Base-by-base conservation (phyloP, 208 protist genomes). In the Herpetomonas tarakana region DNA sequence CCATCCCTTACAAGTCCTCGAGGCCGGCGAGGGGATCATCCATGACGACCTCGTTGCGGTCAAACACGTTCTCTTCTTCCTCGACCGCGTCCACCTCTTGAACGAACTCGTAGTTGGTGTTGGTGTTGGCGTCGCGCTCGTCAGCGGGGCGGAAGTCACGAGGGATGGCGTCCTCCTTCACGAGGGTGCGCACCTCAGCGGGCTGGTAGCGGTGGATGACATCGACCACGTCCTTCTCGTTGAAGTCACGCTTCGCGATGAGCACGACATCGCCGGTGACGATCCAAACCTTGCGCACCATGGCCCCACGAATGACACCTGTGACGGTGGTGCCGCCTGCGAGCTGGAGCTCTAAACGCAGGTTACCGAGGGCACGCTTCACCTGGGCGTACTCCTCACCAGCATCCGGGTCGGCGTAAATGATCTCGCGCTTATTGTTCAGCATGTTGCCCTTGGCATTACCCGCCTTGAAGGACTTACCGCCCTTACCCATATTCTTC, bases 331-430 rank as follows among this genome's bases (percentile, higher is more conserved):
- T 74, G 14, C 88, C 88, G 26, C 81, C 78, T 0, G 83, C 73
- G 6, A 94, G 65, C 69, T 91, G 78, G 16, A 97, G 96, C 74
- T 99, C 94, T 6, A 99, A 58, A 47, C 97, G 87, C 39, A 98
- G 92, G 69, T 99, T 99, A 30, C 98, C 98, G 22, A 99, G 87
- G 59, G 99, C 96, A 49, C 79, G 88, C 31, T 93, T 77, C 12
- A 99, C 96, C 70, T 98, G 93, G 1, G 94, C 98, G 79, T 99
- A 99, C 71, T 99, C 97, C 86, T 99, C 98, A 21, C 94, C 94
- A 39, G 98, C 96, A 29, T 98, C 97, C 49, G 97, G 92, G 58
- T 87, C 71, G 29, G 86, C 86, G 55, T 98, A 95, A 22, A 97
- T 81, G 41, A 99, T 72, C 56, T 99, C 97, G 56, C 98, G 96